phyloP scores from a whole-genome alignment of 257 asterid species.

The Cordia subcordata region DNA sequence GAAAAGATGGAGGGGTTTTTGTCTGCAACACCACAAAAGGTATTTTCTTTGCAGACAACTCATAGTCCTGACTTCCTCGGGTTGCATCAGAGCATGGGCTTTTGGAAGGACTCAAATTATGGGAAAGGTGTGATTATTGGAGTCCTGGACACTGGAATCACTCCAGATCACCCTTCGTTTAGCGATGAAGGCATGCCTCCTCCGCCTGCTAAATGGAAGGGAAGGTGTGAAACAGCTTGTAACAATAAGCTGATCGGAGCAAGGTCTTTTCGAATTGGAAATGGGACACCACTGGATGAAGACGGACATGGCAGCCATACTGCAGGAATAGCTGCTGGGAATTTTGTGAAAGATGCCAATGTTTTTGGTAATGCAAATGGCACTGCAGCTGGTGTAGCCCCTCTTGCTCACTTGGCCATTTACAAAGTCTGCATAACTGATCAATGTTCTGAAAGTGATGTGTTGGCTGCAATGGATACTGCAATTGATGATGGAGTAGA shows the following conservation, averaged over 20 bases:
- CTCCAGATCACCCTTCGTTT: slow-evolving; percentile 44
- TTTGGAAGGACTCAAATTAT: slow-evolving; percentile 44
- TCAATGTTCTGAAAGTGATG: slow-evolving; percentile 25
- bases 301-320: slow-evolving; percentile 52
- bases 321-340: slow-evolving; percentile 48
- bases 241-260: slow-evolving; percentile 57
- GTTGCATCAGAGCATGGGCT: slow-evolving; percentile 33
- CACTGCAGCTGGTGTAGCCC: slow-evolving; percentile 50
- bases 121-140: slow-evolving; percentile 52
- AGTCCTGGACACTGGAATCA: slow-evolving; percentile 36
- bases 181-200: slow-evolving; percentile 42
- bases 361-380: slow-evolving; percentile 43
- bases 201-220: slow-evolving; percentile 49
- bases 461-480: slow-evolving; percentile 42
- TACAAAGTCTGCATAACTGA: slow-evolving; percentile 31
- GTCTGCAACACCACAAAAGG: slow-evolving; percentile 26
- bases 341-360: slow-evolving; percentile 39
- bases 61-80: slow-evolving; percentile 45
- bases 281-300: slow-evolving; percentile 17
- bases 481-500: slow-evolving; percentile 43
- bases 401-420: slow-evolving; percentile 49
- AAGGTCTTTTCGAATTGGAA: slow-evolving; percentile 2
- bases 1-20: slow-evolving; percentile 23
- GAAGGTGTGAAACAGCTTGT: slow-evolving; percentile 30
- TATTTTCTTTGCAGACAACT: slow-evolving; percentile 36